These are phyloP conservation scores for Calonectria pseudoreteaudii DNA, from an alignment of 2,329 filamentous ascomycete species.

Conservation along the genomic window DNA sequence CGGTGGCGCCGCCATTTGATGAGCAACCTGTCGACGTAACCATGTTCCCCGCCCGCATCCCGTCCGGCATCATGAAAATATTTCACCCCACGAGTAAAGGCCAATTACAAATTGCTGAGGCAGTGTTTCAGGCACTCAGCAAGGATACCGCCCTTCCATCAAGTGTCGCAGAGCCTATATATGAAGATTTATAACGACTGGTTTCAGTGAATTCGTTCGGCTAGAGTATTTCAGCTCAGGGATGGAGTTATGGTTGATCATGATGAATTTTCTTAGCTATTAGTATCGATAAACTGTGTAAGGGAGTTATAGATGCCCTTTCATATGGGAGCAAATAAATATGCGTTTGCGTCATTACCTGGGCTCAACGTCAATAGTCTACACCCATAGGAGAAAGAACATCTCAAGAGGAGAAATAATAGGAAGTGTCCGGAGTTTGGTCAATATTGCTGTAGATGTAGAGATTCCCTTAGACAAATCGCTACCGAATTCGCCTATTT, in stretches of 20 bases:
- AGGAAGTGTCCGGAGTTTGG: too few relatives aligned
- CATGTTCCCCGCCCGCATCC: conserved; percentile 6
- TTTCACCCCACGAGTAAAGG: conserved; percentile 11
- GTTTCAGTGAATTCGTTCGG: background rate
- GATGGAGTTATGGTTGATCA: background rate
- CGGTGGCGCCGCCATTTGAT: background rate
- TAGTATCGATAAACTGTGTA: background rate
- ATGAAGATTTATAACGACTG: background rate
- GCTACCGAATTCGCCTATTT: too few relatives aligned
- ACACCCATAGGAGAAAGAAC: too few relatives aligned
- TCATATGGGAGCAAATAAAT: background rate
- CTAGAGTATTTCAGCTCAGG: background rate
- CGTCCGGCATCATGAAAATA: conserved; percentile 9
- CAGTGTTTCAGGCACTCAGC: background rate
- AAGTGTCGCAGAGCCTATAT: background rate
- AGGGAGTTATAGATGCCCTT: background rate
- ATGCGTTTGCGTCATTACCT: background rate
- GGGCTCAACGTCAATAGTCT: too few relatives aligned
- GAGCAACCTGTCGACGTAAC: conserved; percentile 7
- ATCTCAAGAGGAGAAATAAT: background rate
- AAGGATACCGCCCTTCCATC: background rate
- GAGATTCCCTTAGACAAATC: too few relatives aligned
- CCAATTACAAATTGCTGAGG: background rate
- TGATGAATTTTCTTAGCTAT: background rate
- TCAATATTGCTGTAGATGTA: too few relatives aligned